Conservation (phyloP, 345 rosid species). For the Euphorbia peplus region DNA sequence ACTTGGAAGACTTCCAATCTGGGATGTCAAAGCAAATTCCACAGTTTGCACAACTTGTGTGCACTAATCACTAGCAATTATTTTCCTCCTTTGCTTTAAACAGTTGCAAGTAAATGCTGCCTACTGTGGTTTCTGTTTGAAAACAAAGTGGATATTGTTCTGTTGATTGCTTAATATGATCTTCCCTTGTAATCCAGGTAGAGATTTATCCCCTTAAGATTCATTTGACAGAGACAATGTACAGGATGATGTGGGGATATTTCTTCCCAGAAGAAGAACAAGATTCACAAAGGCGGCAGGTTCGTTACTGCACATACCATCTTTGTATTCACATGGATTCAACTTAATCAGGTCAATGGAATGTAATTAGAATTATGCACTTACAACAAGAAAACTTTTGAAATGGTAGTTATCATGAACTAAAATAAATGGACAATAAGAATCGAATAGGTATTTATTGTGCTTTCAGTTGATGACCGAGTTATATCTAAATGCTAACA, state of each 20-base stretch:
- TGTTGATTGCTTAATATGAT: background rate
- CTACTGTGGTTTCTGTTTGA: background rate
- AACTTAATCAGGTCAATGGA: background rate
- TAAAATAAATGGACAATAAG: background rate
- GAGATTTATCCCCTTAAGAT: constrained; percentile 95
- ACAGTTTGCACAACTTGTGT: background rate
- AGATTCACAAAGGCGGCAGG: constrained; percentile 97
- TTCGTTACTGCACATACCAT: constrained; percentile 20
- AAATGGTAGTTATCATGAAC: background rate
- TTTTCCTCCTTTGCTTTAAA: background rate
- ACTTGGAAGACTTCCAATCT: too few species aligned
- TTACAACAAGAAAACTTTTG: background rate
- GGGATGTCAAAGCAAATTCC: background rate
- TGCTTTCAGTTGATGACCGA: constrained; percentile 12
- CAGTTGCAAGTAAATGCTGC: background rate
- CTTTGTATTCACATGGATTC: background rate
- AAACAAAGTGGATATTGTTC: background rate
- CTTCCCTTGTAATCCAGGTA: constrained; percentile 49
- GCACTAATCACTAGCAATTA: background rate
- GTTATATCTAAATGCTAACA: background rate
- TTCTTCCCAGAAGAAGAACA: constrained; percentile 97
- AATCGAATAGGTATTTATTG: background rate
- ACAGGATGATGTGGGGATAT: constrained; percentile 97
- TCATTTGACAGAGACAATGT: constrained; percentile 96
- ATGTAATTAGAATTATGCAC: background rate